phyloP scores from a whole-genome alignment of 73 alveolate species.

The Halteria grandinella region DNA sequence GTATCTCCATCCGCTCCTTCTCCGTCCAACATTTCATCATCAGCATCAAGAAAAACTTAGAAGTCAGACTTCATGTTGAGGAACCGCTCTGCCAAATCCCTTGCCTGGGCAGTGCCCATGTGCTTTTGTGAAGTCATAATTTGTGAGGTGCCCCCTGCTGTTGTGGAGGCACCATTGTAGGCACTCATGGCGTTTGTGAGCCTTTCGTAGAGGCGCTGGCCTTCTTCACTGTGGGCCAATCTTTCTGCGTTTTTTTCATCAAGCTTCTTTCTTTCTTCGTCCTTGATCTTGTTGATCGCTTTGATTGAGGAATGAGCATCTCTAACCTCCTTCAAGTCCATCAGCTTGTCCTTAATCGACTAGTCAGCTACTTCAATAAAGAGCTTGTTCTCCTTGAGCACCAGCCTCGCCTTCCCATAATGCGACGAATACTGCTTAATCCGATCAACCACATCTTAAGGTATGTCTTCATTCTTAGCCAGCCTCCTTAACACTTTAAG shows the following conservation, averaged over 20 bases:
- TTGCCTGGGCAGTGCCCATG: neutral
- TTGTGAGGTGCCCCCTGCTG: neutral
- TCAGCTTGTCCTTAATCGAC: slow-evolving; percentile 45
- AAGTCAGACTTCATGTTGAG: slow-evolving; percentile 55
- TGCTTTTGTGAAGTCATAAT: neutral
- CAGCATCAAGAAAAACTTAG: slow-evolving; percentile 50
- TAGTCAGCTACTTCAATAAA: slow-evolving; percentile 75
- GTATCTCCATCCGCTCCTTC: neutral
- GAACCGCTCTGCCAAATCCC: slow-evolving; percentile 38
- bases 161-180: too few species aligned
- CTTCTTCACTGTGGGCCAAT: too few species aligned
- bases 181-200: too few species aligned
- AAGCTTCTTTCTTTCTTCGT: neutral
- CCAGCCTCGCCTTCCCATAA: slow-evolving; percentile 88
- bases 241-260: too few species aligned
- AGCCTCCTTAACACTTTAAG: slow-evolving; percentile 72
- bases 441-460: slow-evolving; percentile 69
- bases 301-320: slow-evolving; percentile 22
- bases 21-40: slow-evolving; percentile 53
- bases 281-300: slow-evolving; percentile 3
- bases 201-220: too few species aligned
- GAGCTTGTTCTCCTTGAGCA: slow-evolving; percentile 81
- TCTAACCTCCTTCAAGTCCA: slow-evolving; percentile 47
- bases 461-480: slow-evolving; percentile 75
- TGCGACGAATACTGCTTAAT: slow-evolving; percentile 84